A percentile compares a stretch with the other conserved stretches of the same genome.
phyloP scores from a whole-genome alignment of 2,329 filamentous ascomycete species.

The Pyrenochaeta sp. region DNA sequence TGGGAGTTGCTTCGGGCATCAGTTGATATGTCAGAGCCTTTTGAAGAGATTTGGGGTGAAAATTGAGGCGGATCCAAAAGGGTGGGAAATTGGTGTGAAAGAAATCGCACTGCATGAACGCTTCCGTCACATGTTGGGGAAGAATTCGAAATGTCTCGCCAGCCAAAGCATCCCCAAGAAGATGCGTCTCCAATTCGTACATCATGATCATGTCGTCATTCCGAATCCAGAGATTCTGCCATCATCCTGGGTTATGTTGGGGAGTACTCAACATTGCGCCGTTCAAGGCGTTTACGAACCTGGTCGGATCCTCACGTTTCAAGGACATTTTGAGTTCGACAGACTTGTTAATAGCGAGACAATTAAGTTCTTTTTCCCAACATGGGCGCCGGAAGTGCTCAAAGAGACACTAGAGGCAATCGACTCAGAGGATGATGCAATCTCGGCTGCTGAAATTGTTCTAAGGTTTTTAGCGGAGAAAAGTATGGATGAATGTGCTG shows the following conservation, averaged over 20 bases:
- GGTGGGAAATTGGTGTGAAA: conserved; percentile 39
- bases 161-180: conserved; percentile 1
- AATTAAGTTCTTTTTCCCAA: conserved; percentile 46
- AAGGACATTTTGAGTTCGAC: conserved; percentile 58
- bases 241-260: conserved; percentile 26
- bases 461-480: conserved; percentile 43
- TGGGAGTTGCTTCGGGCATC: conserved; percentile 57
- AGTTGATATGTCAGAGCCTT: conserved; percentile 52
- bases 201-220: conserved; percentile 43
- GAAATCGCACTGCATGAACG: conserved; percentile 23
- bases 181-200: conserved; percentile 51
- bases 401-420: conserved; percentile 25
- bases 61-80: conserved; percentile 36
- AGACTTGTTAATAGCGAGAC: conserved; percentile 52
- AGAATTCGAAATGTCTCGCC: not conserved
- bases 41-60: conserved; percentile 39
- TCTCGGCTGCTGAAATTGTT: conserved; percentile 41
- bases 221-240: conserved; percentile 24
- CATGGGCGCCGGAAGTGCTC: conserved; percentile 31
- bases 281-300: conserved; percentile 53
- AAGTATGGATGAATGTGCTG: not conserved
- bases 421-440: conserved; percentile 39
- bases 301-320: conserved; percentile 52
- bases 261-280: conserved; percentile 43
- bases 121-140: conserved; percentile 16